Evolutionary conservation across 768 basidiomycete species (phyloP), one percentile per base, ranked within the genome.

Genomic region (Tulasnella sp.): DNA sequence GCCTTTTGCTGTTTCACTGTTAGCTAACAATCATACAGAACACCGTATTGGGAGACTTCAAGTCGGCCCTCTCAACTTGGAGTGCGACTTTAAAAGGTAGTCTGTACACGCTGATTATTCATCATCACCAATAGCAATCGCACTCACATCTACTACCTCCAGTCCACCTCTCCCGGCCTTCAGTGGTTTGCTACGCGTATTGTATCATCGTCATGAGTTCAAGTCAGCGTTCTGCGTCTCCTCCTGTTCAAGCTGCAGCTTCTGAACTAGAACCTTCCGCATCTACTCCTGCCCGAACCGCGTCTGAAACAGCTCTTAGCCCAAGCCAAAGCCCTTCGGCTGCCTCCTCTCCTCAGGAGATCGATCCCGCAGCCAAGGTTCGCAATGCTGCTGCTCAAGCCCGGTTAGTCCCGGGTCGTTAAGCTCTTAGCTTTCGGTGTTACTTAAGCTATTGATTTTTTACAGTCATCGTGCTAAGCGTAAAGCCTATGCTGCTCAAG

Each of bases 321-420:
- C 22, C 44, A 39, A 52, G 35, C 1, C 69, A 40, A 17, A n/a
- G 41, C 44, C 35, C 44, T 11, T 62, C 69, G 12, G 41, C 69
- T 41, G 42, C 17, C 22, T 47, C 67, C 40, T 29, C 40, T 35
- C 29, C 22, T 26, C 40, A 40, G 29, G 42, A 44, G 44, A 17
- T 62, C 12, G 69, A 70, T 44, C 69, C 26, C 11, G 17, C n/a
- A 22, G 44, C 69, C 32, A 52, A 52, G 34, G 47, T 22, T 29
- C 71, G 71, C 52, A 72, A 72, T 34, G 71, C 71, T 0, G 62
- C 62, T 14, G 71, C 71, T 4, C 71, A 72, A 63, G 71, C 71
- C 26, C 34, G 71, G 71, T 40, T 37, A 34, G 62, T 65, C 39
- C 29, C 35, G 5, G 11, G 29, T 71, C 65, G 34, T 22, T 19